Conservation (phyloP, 108 stramenopile genomes). For the Nannochloropsis granulata region DNA sequence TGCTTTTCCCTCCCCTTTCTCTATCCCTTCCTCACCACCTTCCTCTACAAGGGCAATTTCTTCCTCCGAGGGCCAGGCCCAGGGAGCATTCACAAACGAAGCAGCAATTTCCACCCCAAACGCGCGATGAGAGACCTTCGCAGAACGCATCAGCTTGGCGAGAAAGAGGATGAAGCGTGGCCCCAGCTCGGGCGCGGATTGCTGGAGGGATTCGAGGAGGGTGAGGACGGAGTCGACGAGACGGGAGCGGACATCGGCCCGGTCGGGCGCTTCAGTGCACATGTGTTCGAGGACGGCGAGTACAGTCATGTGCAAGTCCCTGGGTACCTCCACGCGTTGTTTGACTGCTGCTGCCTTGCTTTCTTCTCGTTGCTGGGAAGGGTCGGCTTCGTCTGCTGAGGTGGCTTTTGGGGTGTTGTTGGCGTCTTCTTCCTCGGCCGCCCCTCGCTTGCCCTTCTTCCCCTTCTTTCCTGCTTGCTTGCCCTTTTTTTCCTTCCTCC, state of each 20-base stretch:
- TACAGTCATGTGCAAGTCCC: neutral
- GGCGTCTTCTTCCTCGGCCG: neutral
- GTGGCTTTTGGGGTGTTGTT: neutral
- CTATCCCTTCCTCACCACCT: neutral
- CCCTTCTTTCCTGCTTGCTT: neutral
- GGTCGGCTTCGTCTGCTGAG: neutral
- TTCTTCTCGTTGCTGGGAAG: neutral
- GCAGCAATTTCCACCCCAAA: conserved; percentile 9
- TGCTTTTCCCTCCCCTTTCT: neutral
- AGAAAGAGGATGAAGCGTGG: conserved; percentile 1
- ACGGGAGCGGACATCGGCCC: conserved; percentile 7
- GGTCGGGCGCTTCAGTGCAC: conserved; percentile 5
- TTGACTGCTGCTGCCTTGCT: neutral
- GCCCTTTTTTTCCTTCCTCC: neutral
- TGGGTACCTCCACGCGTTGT: neutral
- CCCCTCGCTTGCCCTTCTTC: neutral
- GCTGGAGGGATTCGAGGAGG: neutral
- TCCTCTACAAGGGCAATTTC: neutral
- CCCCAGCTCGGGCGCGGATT: conserved; percentile 6
- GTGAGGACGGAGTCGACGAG: neutral
- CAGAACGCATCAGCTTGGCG: neutral
- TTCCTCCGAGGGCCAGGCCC: neutral
- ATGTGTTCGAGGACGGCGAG: conserved; percentile 2
- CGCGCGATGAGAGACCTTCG: conserved; percentile 7
- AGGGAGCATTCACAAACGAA: neutral